Percentiles rank a stretch among this genome's conserved stretches.
Conservation (phyloP, 2,329 filamentous ascomycete genomes). For the Parasarocladium wereldwijsianum region DNA sequence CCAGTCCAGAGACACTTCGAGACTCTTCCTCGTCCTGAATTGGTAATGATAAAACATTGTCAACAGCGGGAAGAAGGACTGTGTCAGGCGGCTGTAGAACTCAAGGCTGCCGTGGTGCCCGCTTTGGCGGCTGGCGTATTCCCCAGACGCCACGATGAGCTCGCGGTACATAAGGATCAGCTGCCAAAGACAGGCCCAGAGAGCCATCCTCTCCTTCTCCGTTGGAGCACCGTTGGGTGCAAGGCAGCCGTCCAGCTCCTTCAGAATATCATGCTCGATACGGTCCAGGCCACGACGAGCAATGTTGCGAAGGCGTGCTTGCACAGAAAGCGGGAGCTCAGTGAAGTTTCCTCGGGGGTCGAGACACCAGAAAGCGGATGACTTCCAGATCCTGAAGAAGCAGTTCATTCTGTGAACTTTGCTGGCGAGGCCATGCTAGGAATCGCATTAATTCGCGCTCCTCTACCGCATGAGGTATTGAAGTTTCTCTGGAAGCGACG, state of each 20-base stretch:
- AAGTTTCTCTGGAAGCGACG: slow-evolving; percentile 5
- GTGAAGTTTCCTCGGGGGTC: slow-evolving; percentile 21
- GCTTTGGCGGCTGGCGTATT: slow-evolving; percentile 4
- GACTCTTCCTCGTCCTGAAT: slow-evolving; percentile 24
- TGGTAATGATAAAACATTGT: slow-evolving; percentile 25
- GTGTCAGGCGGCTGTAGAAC: slow-evolving; percentile 5
- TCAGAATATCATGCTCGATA: slow-evolving; percentile 24
- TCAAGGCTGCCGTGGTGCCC: slow-evolving; percentile 1
- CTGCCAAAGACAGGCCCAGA: slow-evolving; percentile 35
- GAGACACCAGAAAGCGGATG: slow-evolving; percentile 24
- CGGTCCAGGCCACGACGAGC: slow-evolving; percentile 21
- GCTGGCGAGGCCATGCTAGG: slow-evolving; percentile 24
- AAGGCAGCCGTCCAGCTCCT: slow-evolving; percentile 23
- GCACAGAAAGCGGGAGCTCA: slow-evolving; percentile 22
- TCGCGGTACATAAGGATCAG: slow-evolving; percentile 33
- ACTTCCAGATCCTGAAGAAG: slow-evolving; percentile 34
- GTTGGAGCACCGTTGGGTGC: slow-evolving; percentile 20
- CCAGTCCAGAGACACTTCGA: slow-evolving; percentile 23
- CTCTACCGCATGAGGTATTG: neutral
- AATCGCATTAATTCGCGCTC: too few species aligned
- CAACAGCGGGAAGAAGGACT: slow-evolving; percentile 22
- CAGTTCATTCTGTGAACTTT: slow-evolving; percentile 31
- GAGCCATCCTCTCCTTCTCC: slow-evolving; percentile 23
- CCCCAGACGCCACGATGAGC: slow-evolving; percentile 18
- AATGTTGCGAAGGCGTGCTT: slow-evolving; percentile 24